These are phyloP conservation scores for Musa schizocarpa DNA, from an alignment of 176 grass and related monocot species.

Conservation along the genomic window DNA sequence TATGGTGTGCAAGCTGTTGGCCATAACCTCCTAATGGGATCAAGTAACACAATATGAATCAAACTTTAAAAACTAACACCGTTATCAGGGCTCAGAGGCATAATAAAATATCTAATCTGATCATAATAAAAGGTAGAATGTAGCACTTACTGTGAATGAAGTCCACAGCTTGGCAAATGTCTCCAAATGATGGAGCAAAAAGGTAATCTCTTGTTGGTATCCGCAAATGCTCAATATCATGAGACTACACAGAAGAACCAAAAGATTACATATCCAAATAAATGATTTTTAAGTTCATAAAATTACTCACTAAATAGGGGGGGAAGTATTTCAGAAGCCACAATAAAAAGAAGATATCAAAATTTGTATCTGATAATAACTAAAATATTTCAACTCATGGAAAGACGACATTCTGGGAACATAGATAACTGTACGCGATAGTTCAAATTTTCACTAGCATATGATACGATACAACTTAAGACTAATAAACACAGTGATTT, in stretches of 20 bases:
- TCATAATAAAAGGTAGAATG: background rate
- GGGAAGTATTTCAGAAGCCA: too few species aligned
- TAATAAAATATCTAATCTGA: background rate
- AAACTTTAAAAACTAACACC: background rate
- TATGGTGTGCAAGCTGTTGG: too few species aligned
- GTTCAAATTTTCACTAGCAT: too few species aligned
- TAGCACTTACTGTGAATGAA: slow-evolving; percentile 74
- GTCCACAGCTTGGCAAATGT: slow-evolving; percentile 68
- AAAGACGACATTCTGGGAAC: too few species aligned
- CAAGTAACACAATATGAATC: background rate
- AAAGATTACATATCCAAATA: background rate
- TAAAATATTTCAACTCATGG: too few species aligned
- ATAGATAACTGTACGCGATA: too few species aligned
- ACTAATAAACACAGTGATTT: background rate
- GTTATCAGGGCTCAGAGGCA: background rate
- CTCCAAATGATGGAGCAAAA: slow-evolving; percentile 68
- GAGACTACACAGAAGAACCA: slow-evolving; percentile 28
- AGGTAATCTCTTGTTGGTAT: slow-evolving; percentile 98
- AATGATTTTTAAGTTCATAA: background rate
- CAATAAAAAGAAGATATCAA: background rate
- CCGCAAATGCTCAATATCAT: slow-evolving; percentile 80
- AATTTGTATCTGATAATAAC: background rate
- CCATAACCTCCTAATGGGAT: background rate
- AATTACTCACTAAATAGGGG: background rate
- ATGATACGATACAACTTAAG: background rate